Conservation (phyloP, 2,329 filamentous ascomycete genomes). For the Fusarium nanum region DNA sequence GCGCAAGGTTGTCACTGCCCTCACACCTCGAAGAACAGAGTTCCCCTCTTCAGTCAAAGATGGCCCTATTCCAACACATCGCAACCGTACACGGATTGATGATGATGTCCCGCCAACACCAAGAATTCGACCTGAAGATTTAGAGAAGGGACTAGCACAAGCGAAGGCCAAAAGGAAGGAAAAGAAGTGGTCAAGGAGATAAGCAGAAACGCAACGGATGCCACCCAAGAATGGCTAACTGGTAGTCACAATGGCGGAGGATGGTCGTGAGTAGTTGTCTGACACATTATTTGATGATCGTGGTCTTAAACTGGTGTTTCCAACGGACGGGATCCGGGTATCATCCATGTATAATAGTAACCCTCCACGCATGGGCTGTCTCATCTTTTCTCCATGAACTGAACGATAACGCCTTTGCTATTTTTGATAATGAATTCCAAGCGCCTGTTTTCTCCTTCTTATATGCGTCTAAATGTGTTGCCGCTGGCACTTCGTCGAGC, state of each 20-base stretch:
- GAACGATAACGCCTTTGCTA: constrained; percentile 43
- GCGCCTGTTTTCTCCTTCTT: constrained; percentile 47
- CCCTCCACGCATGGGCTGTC: constrained; percentile 39
- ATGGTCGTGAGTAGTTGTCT: not conserved
- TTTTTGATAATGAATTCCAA: constrained; percentile 41
- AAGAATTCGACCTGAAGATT: constrained; percentile 63
- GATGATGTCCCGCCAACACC: constrained; percentile 72
- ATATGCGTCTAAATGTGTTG: constrained; percentile 79
- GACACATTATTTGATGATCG: constrained; percentile 5
- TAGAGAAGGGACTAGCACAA: constrained; percentile 67
- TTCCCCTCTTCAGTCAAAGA: constrained; percentile 70
- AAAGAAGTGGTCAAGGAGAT: constrained; percentile 43
- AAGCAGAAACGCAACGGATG: not conserved
- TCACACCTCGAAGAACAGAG: constrained; percentile 71
- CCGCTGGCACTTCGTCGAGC: constrained; percentile 77
- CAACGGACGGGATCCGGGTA: constrained; percentile 48
- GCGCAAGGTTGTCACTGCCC: constrained; percentile 68
- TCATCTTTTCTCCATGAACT: constrained; percentile 41
- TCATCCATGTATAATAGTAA: constrained; percentile 48
- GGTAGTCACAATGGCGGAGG: not conserved
- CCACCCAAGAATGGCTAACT: not conserved
- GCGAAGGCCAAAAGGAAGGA: constrained; percentile 53
- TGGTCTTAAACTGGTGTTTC: constrained; percentile 29
- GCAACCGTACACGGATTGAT: constrained; percentile 58
- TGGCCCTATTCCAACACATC: constrained; percentile 40